Base-by-base conservation (phyloP, 257 asterid genomes). In the Solanum pinnatisectum region DNA sequence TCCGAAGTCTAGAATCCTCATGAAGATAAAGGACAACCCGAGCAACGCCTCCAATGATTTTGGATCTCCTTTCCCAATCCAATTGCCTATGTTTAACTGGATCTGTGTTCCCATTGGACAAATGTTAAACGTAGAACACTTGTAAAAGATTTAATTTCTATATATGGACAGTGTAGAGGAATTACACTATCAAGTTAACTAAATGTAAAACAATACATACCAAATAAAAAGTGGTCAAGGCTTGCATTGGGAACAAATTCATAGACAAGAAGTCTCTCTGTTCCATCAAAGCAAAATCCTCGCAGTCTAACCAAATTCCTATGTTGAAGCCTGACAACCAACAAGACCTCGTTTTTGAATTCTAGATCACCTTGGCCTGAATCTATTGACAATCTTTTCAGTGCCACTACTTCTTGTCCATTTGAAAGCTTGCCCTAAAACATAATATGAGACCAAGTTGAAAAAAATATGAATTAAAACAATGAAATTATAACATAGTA, bases 241-340 rank as follows among this genome's bases (percentile, higher is more conserved):
- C 93, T 88, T 59, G 59, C 86, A 60, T 89, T 91, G 1, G 89
- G 88, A 33, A 91, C 71, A 71, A 72, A 91, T 39, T 91, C 90
- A 86, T 89, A 91, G 3, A 91, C 23, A 30, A 30, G 77, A 70
- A 70, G 39, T 32, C 23, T 70, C 77, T 70, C 39, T 27, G 39
- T 15, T 70, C 39, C 39, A 14, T 14, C 77, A 5, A 70, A 20
- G 12, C 77, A 70, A 70, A 70, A 70, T 70, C 77, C 77, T 1
- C 2, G 77, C 3, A 70, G 3, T 6, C 77, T 70, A 70, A 70
- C 77, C 79, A 72, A 72, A 72, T 72, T 72, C 79, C 44, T 72
- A 13, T 72, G 79, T 18, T 72, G 15, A 72, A 72, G 79, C 44
- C 25, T 72, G 13, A 14, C 42, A 23, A 72, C n/a, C 79, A 72